Evolutionary conservation across 2,329 filamentous ascomycete genomes (phyloP).

Genomic region (Diaporthe citri): DNA sequence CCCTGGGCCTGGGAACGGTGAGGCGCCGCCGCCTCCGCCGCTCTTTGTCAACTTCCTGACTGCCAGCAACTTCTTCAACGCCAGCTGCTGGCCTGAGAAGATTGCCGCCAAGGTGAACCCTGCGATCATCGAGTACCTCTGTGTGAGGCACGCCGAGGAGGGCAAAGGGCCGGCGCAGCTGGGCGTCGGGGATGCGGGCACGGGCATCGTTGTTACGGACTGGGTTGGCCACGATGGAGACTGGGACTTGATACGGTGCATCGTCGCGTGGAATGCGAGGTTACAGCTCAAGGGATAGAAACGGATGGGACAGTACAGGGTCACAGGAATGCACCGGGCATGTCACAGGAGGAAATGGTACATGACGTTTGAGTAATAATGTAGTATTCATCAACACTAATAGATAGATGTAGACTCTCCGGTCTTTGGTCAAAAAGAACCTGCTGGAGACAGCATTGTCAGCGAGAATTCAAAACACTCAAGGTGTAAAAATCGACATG

Average conservation of each 20-base stretch:
- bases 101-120: slow-evolving; percentile 92
- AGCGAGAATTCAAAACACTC: slow-evolving; percentile 26
- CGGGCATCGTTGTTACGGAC: slow-evolving; percentile 91
- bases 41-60: slow-evolving; percentile 92
- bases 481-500: slow-evolving; percentile 31
- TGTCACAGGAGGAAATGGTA: neutral
- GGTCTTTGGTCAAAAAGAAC: neutral
- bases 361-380: neutral
- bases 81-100: slow-evolving; percentile 91
- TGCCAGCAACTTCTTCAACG: slow-evolving; percentile 94
- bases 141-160: slow-evolving; percentile 66
- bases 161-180: slow-evolving; percentile 63
- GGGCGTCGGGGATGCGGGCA: slow-evolving; percentile 77
- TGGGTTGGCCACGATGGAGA: slow-evolving; percentile 90
- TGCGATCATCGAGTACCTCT: slow-evolving; percentile 74
- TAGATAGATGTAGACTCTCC: slow-evolving; percentile 23
- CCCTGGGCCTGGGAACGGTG: slow-evolving; percentile 36
- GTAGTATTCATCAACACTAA: slow-evolving; percentile 15
- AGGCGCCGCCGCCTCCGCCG: slow-evolving; percentile 59
- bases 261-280: slow-evolving; percentile 91
- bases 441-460: slow-evolving; percentile 20
- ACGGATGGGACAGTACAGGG: neutral
- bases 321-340: neutral
- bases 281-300: slow-evolving; percentile 59
- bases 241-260: slow-evolving; percentile 89